Evolutionary conservation across 495 filamentous ascomycete species (phyloP), one percentile per base, ranked within the genome.

Genomic region (Lindgomyces ingoldianus): DNA sequence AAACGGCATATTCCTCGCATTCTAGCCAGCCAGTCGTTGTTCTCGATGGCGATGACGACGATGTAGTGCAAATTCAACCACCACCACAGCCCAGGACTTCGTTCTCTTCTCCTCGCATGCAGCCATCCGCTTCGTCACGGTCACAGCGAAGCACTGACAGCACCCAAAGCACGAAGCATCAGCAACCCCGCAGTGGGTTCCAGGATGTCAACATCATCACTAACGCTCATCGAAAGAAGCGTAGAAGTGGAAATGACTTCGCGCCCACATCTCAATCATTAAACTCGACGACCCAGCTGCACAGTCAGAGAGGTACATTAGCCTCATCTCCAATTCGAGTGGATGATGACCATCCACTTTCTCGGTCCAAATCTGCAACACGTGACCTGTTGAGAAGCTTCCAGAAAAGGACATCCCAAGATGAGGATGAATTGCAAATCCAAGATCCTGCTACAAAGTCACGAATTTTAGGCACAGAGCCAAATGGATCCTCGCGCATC

Each of bases 101-200:
- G 47, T 21, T 26, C 14, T 26, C 36, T 39, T 45, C 53, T 21
- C 16, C n/a, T 22, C 12, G 22, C 18, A 4, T 52, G 12, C 22
- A 1, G 29, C 3, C 9, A 0, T 29, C 57, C 1, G 24, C 21
- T 8, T 21, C 57, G 4, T 51, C 57, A 4, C 29, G 14, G 29
- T 60, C 57, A 1, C 57, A 51, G 24, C 57, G 27, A 16, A 60
- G 57, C 47, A 14, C 6, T 51, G 57, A 51, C 12, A 52, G 57
- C 11, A 26, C 18, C 1, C 18, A 11, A 16, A 48, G 1, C 2
- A 1, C 22, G 39, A 46, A 3, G n/a, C 44, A 45, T 9, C 10
- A 10, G 1, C 39, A 21, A 19, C 48, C 51, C 19, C 14, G 22
- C 11, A 55, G 51, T 30, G 29, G 30, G 10, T 55, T 55, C 19